Evolutionary conservation across 1,284 basidiomycete species (phyloP).

Genomic region (Pholiota adiposa): DNA sequence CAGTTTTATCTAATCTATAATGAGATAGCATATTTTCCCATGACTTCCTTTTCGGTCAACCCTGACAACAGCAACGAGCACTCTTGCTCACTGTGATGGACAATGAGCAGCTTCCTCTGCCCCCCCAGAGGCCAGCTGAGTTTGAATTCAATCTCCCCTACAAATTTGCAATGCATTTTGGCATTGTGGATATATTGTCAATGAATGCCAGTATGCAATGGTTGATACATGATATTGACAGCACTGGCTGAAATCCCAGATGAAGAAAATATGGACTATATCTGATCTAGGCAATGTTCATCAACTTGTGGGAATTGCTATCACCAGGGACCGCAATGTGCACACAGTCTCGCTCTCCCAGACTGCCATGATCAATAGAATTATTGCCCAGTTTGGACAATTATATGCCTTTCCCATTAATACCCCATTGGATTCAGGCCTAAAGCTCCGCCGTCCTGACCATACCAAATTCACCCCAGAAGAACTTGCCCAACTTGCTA

Average conservation of each 20-base stretch:
- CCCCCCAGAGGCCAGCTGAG: no score
- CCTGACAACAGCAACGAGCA: no score
- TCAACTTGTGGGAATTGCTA: conserved; percentile 33
- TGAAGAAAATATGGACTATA: conserved; percentile 33
- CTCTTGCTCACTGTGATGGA: no score
- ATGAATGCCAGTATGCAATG: no score
- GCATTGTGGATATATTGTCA: no score
- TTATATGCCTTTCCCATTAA: conserved; percentile 13
- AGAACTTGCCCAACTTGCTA: conserved; percentile 11
- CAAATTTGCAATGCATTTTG: no score
- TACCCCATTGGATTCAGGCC: conserved; percentile 20
- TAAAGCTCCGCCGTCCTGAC: neutral
- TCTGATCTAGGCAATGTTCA: conserved; percentile 30
- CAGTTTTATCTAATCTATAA: no score
- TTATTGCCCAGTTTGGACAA: conserved; percentile 37
- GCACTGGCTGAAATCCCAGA: conserved; percentile 32
- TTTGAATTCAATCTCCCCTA: no score
- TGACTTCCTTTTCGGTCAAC: no score
- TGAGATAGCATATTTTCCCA: no score
- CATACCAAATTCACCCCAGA: conserved; percentile 2
- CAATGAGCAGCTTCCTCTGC: no score
- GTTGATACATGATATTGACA: no score
- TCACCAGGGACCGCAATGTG: conserved; percentile 30
- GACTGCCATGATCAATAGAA: conserved; percentile 39
- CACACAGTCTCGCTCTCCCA: conserved; percentile 39